Base-by-base conservation (phyloP, 2,329 filamentous ascomycete genomes). In the Calonectria hongkongensis region DNA sequence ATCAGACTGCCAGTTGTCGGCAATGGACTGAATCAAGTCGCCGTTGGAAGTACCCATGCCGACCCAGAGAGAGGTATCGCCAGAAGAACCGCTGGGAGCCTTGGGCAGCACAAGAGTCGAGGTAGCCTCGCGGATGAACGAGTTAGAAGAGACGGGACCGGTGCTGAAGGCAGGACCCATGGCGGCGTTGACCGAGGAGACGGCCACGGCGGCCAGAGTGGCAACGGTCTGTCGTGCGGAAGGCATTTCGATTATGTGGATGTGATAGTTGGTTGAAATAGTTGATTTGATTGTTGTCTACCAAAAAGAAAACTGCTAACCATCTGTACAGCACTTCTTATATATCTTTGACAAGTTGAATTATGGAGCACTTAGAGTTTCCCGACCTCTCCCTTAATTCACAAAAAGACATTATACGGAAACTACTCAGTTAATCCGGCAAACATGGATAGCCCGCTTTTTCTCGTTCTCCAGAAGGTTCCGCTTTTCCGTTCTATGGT, bases 41-140 rank as follows among this genome's bases (percentile, higher is more conserved):
- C 84, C 86, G n/a, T 83, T 83, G 4, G 83, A 85, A 5, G 86
- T 88, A 4, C 86, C 86, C 86, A 88, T 87, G 15, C 87, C 87
- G 18, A 87, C 84, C 87, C 86, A 88, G 21, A 88, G 81, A 6
- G 85, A 86, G 25, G 84, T 75, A 67, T 83, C 81, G 36, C 85
- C 84, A 6, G 79, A 79, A 47, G 81, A 82, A 43, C 82, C 81
- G 41, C 78, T 83, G 2, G 86, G 86, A 1, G 78, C 75, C 0
- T 82, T 77, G 4, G 86, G 86, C 4, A 87, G 80, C 18, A 85
- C 77, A 18, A 88, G 81, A 7, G 86, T 88, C 2, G 86, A 84
- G 18, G 81, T 85, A 4, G 86, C 81, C 72, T 86, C 84, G 30
- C 84, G 81, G 75, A 88, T 88, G 77, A 82, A 88, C 0, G 84